phyloP scores from a whole-genome alignment of 257 asterid genomes.

The Nicotiana attenuata region DNA sequence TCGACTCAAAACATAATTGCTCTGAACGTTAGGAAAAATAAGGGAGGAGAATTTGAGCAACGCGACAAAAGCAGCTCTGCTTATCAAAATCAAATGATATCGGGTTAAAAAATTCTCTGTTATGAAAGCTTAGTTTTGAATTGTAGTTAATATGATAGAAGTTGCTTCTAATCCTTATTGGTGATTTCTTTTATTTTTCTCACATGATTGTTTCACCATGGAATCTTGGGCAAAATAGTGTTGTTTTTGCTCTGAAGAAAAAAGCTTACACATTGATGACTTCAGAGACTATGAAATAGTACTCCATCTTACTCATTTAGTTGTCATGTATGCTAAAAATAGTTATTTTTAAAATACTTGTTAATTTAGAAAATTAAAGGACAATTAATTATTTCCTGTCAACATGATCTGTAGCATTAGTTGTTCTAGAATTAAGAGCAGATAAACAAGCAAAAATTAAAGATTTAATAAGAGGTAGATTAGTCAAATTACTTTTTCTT shows the following conservation, averaged over 20 bases:
- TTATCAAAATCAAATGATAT: neutral
- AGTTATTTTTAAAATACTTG: no score
- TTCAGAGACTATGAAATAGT: no score
- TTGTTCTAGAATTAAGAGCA: no score
- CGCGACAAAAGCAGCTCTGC: neutral
- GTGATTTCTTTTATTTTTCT: neutral
- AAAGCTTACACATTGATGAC: no score
- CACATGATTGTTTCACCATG: neutral
- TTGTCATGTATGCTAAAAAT: no score
- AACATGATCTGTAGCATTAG: no score
- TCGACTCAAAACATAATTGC: neutral
- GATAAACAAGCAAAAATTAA: no score
- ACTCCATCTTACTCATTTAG: no score
- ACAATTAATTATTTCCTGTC: no score
- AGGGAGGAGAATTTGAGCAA: neutral
- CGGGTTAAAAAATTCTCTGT: neutral
- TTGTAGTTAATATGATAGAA: neutral
- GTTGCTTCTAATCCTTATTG: neutral
- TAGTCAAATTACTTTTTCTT: no score
- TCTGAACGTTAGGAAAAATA: neutral
- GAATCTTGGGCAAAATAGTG: neutral
- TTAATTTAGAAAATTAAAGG: no score
- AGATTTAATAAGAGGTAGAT: no score
- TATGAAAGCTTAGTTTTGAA: neutral
- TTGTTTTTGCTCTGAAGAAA: neutral